These are phyloP conservation scores for Neonectria hederae DNA, from an alignment of 2,329 filamentous ascomycete genomes.

Conservation along the genomic window DNA sequence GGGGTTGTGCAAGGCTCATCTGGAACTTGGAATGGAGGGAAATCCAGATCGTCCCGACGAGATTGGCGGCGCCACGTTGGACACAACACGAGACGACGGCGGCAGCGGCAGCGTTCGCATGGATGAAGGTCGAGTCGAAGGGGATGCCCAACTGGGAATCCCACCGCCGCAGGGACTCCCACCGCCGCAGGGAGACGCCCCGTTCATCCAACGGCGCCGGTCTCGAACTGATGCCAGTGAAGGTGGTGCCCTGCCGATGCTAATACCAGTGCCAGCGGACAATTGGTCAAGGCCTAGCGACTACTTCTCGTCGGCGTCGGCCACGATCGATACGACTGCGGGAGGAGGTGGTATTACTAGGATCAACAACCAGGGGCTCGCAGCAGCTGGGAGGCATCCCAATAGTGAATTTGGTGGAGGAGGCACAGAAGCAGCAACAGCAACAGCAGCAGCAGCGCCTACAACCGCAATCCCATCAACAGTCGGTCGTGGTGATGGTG, in stretches of 20 bases:
- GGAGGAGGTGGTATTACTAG: background rate
- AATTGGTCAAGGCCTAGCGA: constrained; percentile 18
- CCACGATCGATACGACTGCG: background rate
- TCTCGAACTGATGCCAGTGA: constrained; percentile 18
- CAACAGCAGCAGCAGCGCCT: background rate
- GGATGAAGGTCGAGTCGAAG: background rate
- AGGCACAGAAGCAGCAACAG: background rate
- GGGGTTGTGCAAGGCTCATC: constrained; percentile 22
- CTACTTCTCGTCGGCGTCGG: constrained; percentile 16
- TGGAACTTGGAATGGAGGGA: constrained; percentile 41
- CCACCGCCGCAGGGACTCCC: constrained; percentile 6
- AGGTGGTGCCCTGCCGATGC: constrained; percentile 15
- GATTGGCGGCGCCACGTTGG: constrained; percentile 4
- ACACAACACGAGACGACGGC: constrained; percentile 1
- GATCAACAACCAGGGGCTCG: background rate
- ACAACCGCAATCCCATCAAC: background rate
- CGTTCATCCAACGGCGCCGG: constrained; percentile 11
- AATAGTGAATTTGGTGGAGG: background rate
- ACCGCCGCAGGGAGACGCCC: constrained; percentile 4
- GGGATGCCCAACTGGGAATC: background rate
- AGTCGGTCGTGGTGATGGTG: background rate
- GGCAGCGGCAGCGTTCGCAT: background rate
- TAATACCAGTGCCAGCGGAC: constrained; percentile 19
- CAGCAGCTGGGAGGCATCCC: background rate
- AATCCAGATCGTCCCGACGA: constrained; percentile 30